These are phyloP conservation scores for Colletotrichum camelliae DNA, from an alignment of 2,329 filamentous ascomycete genomes.

Conservation along the genomic window DNA sequence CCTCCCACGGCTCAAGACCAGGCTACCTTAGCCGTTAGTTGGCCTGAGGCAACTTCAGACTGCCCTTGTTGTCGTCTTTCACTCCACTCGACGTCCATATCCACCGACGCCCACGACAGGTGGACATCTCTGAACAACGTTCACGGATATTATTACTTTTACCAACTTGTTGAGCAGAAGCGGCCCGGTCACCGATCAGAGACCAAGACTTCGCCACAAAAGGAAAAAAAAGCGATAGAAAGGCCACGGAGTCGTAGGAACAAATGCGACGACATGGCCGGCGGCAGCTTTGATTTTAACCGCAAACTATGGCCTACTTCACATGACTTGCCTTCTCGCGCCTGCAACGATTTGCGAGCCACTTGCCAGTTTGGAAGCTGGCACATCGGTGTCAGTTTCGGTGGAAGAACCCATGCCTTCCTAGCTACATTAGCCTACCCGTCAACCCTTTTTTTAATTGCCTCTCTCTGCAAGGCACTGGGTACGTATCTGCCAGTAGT, in stretches of 20 bases:
- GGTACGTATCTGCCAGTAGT: not conserved
- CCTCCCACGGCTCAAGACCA: not conserved
- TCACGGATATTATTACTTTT: not conserved
- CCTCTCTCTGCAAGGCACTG: constrained; percentile 12
- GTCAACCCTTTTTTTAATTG: constrained; percentile 1
- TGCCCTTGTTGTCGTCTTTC: not conserved
- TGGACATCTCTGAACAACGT: not conserved
- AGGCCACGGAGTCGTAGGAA: not conserved
- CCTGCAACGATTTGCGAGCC: not conserved
- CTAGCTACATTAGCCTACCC: constrained; percentile 22
- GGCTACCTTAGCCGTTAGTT: not conserved
- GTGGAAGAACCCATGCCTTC: constrained; percentile 8
- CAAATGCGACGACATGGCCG: not conserved
- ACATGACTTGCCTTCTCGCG: not conserved
- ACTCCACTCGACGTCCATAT: not conserved
- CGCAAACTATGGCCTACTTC: not conserved
- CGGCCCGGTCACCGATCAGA: not conserved
- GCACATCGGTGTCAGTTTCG: not conserved
- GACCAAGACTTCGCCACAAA: not conserved
- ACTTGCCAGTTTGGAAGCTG: constrained; percentile 6
- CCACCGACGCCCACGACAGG: not conserved
- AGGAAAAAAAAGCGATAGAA: not conserved
- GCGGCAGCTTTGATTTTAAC: not conserved
- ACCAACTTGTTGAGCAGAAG: not conserved
- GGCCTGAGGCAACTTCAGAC: not conserved